Evolutionary conservation across 106 monocot species (phyloP).

Genomic region (Allium sativum): DNA sequence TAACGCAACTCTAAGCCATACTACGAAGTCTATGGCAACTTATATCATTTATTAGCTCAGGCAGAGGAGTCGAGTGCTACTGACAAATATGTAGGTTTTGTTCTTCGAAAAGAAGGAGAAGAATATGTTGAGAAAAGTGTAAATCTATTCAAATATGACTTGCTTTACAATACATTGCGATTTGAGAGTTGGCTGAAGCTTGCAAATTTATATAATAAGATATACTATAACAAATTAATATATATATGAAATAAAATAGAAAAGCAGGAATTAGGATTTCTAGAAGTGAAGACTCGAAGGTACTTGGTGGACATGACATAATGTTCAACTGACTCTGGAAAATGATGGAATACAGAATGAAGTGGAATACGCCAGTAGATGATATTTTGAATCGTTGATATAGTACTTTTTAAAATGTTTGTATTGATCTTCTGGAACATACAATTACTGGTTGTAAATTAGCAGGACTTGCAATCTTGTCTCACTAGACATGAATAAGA

Average conservation of each 20-base stretch:
- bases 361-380: no score
- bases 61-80: constrained; percentile 94
- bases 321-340: no score
- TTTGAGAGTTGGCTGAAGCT: constrained; percentile 99
- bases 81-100: constrained; percentile 90
- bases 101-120: constrained; percentile 87
- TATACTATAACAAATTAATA: constrained; percentile 12
- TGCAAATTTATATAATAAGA: constrained; percentile 96
- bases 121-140: constrained; percentile 95
- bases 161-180: constrained; percentile 81
- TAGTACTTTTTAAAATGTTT: no score
- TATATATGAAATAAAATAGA: neutral
- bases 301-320: no score
- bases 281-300: no score
- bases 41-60: constrained; percentile 81
- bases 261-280: neutral
- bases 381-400: no score
- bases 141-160: constrained; percentile 87
- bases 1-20: constrained; percentile 49
- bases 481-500: no score
- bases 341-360: no score
- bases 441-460: no score
- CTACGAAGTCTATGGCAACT: constrained; percentile 79
- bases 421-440: no score
- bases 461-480: no score